Evolutionary conservation across 1,139 yeast species (phyloP).

Genomic region (Diutina neorugosa): DNA sequence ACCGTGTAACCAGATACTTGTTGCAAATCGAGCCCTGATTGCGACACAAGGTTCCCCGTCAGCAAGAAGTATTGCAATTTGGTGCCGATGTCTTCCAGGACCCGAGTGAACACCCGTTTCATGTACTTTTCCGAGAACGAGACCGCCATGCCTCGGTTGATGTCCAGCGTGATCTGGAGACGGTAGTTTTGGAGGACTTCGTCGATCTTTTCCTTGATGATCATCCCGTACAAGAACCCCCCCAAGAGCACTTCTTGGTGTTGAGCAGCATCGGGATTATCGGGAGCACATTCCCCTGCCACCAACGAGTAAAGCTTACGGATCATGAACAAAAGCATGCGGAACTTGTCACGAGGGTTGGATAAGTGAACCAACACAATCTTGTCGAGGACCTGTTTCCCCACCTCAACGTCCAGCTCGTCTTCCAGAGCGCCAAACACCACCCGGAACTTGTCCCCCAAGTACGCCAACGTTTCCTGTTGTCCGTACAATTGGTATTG

Average conservation of each 20-base stretch:
- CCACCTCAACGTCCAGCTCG: conserved; percentile 81
- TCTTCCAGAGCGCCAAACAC: conserved; percentile 88
- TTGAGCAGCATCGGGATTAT: conserved; percentile 98
- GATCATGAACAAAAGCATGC: conserved; percentile 83
- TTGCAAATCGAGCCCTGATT: conserved; percentile 93
- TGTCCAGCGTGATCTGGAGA: conserved; percentile 67
- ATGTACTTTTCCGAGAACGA: conserved; percentile 82
- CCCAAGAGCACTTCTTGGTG: conserved; percentile 95
- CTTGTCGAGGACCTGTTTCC: conserved; percentile 67
- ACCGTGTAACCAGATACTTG: conserved; percentile 98
- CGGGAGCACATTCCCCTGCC: conserved; percentile 95
- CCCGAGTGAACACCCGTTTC: conserved; percentile 63
- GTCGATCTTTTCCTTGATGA: conserved; percentile 88
- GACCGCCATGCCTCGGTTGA: conserved; percentile 71
- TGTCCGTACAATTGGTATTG: conserved; percentile 65
- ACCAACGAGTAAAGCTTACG: conserved; percentile 89
- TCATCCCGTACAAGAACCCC: conserved; percentile 95
- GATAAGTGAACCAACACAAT: conserved; percentile 85
- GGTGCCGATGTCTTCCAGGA: conserved; percentile 89
- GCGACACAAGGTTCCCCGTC: conserved; percentile 94
- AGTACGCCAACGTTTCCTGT: conserved; percentile 80
- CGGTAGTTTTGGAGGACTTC: conserved; percentile 73
- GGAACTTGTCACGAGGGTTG: conserved; percentile 65
- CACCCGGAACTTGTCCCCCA: conserved; percentile 92
- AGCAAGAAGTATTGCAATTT: conserved; percentile 89